Evolutionary conservation across 192 early-diverging fungal genomes (phyloP), one percentile per base, ranked within the genome.

Genomic region (Mortierella hygrophila): DNA sequence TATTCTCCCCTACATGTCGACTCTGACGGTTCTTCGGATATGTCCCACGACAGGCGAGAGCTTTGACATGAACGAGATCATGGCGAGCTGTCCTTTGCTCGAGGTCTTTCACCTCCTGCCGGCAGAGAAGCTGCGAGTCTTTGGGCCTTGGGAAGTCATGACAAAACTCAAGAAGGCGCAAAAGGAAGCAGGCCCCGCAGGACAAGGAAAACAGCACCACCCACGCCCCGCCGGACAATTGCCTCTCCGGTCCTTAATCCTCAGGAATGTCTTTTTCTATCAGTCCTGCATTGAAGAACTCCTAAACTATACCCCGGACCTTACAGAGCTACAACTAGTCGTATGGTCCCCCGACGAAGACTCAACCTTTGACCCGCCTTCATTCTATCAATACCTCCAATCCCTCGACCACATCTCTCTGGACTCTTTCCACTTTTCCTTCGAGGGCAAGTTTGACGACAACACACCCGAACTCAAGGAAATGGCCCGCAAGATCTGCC

Each of bases 261-360:
- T 65, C 60, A 65, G 60, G 60, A 65, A 65, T 29, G 60, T 65
- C 60, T 29, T 65, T 29, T 65, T 65, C 60, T 65, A 65, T 13
- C 60, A 65, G 26, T 65, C 60, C 11, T 65, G 60, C 29, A 65
- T 65, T 13, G 60, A 65, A 13, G 60, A 65, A 32, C 60, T 65
- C 0, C 11, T 65, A 15, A 65, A 65, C 29, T 65, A 65, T 10
- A 65, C 60, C 60, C 60, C 60, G 1, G 29, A 65, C 60, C 60
- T 65, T 26, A 65, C 60, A 23, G 60, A 65, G 29, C 60, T 65
- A 2, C 60, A 65, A 15, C 29, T 65, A 29, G 60, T 65, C 3
- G 60, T 65, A 65, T 65, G 60, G 60, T 65, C 60, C 60, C 60
- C 60, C 3, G 60, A 65, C 23, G 60, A 65, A 65, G 60, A 65